Evolutionary conservation across 176 grass and related monocot species (phyloP).

Genomic region (Echinochloa phyllopogon): DNA sequence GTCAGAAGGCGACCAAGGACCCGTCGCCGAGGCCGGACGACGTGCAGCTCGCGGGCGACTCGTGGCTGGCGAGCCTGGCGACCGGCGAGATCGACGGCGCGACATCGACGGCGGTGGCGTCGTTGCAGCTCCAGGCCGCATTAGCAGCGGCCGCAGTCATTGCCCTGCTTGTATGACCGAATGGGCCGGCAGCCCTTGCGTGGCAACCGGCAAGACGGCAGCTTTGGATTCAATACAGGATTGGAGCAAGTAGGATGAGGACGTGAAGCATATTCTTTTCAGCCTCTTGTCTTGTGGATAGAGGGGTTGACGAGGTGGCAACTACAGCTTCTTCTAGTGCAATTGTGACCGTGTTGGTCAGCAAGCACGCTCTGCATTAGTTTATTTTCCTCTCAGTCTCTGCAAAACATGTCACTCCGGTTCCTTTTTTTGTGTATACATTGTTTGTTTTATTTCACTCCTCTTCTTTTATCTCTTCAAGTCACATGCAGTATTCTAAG

Average conservation of each 20-base stretch:
- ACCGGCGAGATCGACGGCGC: constrained; percentile 51
- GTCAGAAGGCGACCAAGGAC: constrained; percentile 63
- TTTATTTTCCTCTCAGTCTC: constrained; percentile 10
- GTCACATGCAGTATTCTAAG: constrained; percentile 8
- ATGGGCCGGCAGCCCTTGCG: background rate
- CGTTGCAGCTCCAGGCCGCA: constrained; percentile 35
- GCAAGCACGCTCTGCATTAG: constrained; percentile 36
- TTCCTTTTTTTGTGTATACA: constrained; percentile 36
- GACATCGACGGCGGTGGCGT: background rate
- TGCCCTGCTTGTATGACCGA: constrained; percentile 39
- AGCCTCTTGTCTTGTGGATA: constrained; percentile 52
- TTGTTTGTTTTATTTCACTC: background rate
- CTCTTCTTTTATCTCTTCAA: background rate
- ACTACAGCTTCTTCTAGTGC: constrained; percentile 8
- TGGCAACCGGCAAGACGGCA: constrained; percentile 18
- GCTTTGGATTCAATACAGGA: constrained; percentile 47
- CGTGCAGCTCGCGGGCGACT: constrained; percentile 59
- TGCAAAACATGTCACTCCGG: background rate
- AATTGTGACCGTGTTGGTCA: constrained; percentile 12
- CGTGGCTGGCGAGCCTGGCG: constrained; percentile 87
- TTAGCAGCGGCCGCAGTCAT: constrained; percentile 29
- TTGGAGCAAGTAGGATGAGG: constrained; percentile 40
- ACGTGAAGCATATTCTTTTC: constrained; percentile 45
- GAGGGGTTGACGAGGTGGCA: constrained; percentile 21
- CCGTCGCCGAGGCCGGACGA: constrained; percentile 49